These are phyloP conservation scores for Laguncularia racemosa DNA, from an alignment of 345 rosid genomes.

Conservation along the genomic window DNA sequence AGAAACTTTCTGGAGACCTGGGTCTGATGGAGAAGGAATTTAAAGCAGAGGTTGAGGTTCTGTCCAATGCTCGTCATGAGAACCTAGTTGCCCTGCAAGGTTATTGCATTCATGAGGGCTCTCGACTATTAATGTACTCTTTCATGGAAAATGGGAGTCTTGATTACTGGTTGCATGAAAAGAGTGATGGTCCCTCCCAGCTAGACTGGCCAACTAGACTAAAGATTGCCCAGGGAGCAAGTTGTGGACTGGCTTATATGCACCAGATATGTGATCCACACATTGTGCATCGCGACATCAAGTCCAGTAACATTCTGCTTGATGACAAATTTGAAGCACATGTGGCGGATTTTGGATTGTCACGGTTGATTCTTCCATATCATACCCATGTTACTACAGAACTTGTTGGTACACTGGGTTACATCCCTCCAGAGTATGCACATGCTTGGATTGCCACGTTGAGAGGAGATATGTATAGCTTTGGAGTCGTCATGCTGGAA, in stretches of 20 bases:
- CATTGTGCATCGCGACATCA: conserved; percentile 45
- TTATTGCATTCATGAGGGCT: conserved; percentile 34
- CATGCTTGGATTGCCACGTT: conserved; percentile 43
- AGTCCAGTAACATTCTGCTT: conserved; percentile 43
- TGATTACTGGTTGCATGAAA: conserved; percentile 43
- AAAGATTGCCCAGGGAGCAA: conserved; percentile 28
- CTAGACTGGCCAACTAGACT: conserved; percentile 40
- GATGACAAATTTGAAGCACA: conserved; percentile 37
- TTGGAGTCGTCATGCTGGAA: conserved; percentile 43
- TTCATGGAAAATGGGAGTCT: conserved; percentile 43
- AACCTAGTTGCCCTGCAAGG: conserved; percentile 40
- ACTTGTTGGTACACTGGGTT: conserved; percentile 39
- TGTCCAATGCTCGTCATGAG: conserved; percentile 36
- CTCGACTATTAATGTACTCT: conserved; percentile 29
- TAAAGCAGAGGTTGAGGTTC: conserved; percentile 39
- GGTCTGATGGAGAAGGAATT: conserved; percentile 42
- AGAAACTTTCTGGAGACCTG: conserved; percentile 39
- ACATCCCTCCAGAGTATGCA: conserved; percentile 42
- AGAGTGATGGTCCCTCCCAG: conserved; percentile 25
- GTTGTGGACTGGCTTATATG: conserved; percentile 37
- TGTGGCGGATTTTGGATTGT: conserved; percentile 38
- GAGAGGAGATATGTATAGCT: conserved; percentile 44
- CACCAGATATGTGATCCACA: conserved; percentile 26
- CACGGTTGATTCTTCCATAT: conserved; percentile 37
- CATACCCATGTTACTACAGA: conserved; percentile 40